Conservation (phyloP, 495 filamentous ascomycete genomes). For the Hypoxylon fuscum region DNA sequence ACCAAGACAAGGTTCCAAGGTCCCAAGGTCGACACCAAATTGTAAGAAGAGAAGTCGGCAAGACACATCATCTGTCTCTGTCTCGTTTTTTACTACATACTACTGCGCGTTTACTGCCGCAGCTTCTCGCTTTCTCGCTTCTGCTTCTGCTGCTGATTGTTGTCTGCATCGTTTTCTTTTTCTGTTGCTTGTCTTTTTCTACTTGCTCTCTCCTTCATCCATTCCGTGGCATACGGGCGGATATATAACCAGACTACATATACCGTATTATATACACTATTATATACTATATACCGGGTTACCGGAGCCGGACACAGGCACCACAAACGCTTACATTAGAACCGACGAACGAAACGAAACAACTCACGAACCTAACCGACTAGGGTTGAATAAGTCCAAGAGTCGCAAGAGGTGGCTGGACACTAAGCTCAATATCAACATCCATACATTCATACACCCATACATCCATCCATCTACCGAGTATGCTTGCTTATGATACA, state of each 20-base stretch:
- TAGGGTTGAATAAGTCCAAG: background rate
- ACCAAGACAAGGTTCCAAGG: constrained; percentile 23
- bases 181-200: constrained; percentile 13
- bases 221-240: constrained; percentile 8
- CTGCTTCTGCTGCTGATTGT: constrained; percentile 14
- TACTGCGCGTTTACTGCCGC: background rate
- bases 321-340: constrained; percentile 12
- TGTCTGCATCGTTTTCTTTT: constrained; percentile 14
- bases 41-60: constrained; percentile 17
- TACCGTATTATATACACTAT: constrained; percentile 1
- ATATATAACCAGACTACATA: constrained; percentile 3
- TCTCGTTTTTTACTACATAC: too few species aligned
- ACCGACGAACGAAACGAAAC: constrained; percentile 20
- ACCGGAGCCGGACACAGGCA: constrained; percentile 32
- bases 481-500: constrained; percentile 29
- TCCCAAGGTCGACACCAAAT: constrained; percentile 22
- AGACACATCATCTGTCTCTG: constrained; percentile 32
- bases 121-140: constrained; percentile 3
- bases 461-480: constrained; percentile 31
- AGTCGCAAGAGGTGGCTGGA: constrained; percentile 8
- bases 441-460: background rate
- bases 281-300: constrained; percentile 37
- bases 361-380: constrained; percentile 3
- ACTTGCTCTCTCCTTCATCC: background rate
- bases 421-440: background rate